Base-by-base conservation (phyloP, 495 filamentous ascomycete genomes). In the Podospora conica region DNA sequence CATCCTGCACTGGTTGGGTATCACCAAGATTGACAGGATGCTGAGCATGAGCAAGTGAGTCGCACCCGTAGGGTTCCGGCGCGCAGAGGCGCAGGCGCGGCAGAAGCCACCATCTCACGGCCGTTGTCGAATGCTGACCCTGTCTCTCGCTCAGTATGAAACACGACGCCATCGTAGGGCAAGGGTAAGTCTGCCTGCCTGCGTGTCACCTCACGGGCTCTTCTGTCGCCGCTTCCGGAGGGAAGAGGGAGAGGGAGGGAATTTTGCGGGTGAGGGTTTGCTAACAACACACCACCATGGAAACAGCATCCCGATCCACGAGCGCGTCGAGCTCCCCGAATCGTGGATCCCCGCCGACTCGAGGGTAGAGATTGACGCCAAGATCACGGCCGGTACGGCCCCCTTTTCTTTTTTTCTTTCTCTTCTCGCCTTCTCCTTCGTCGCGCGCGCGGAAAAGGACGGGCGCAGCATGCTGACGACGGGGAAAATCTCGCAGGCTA, bases 21-120 rank as follows among this genome's bases (percentile, higher is more conserved):
- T 98, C 73, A 96, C 89, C 78, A 98, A 98, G 83, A 98, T 98
- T 75, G 95, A 98, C 77, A 86, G 92, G 54, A 98, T 98, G 95
- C 83, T 98, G 59, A 96, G 91, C 78, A 98, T 98, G 95, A 95
- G 91, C 74, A 96, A 97, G 89, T 91, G 73, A 82, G 87, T 84
- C 40, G 24, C 55, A 60, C 67, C 28, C 33, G 12, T 18, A 31
- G 29, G 33, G 33, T 18, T 11, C 23, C 18, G 60, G 33, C 27
- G 28, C 22, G 28, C 63, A 60, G 23, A 58, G 22, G 55, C 12
- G 21, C n/a, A n/a, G n/a, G n/a, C n/a, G n/a, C n/a, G n/a, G 23
- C 20, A 18, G 40, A 48, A 3, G 29, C 21, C 31, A 20, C 18
- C 21, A 31, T 28, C 25, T 57, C 22, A 33, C 20, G 40, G 62